Evolutionary conservation across 2,329 filamentous ascomycete species (phyloP).

Genomic region (Hirsutella rhossiliensis): DNA sequence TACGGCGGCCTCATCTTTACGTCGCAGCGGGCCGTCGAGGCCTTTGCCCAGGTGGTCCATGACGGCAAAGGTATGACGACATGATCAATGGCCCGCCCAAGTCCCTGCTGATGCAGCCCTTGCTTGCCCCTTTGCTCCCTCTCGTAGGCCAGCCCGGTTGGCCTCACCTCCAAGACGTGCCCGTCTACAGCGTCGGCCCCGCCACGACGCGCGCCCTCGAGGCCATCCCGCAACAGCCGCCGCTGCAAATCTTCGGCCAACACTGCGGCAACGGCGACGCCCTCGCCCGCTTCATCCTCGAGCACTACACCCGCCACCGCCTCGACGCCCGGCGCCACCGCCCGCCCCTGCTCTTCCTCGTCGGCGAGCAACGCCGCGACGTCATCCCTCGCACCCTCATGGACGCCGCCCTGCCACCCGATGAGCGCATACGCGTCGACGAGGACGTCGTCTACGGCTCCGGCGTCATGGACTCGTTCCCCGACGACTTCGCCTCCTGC

Average conservation of each 20-base stretch:
- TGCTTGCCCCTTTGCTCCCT: not conserved
- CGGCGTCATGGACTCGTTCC: slow-evolving; percentile 68
- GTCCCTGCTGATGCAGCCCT: too few species aligned
- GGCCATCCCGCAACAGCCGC: slow-evolving; percentile 35
- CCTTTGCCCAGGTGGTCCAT: slow-evolving; percentile 52
- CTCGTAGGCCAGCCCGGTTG: slow-evolving; percentile 17
- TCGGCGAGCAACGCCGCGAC: slow-evolving; percentile 81
- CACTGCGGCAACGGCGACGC: slow-evolving; percentile 78
- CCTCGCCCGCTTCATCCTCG: slow-evolving; percentile 65
- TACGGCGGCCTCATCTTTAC: slow-evolving; percentile 79
- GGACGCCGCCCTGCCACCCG: slow-evolving; percentile 34
- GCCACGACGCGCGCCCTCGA: slow-evolving; percentile 65
- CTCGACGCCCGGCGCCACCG: slow-evolving; percentile 34
- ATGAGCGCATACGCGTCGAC: slow-evolving; percentile 51
- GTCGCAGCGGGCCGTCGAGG: slow-evolving; percentile 73
- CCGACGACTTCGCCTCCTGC: slow-evolving; percentile 45
- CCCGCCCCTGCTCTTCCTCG: slow-evolving; percentile 68
- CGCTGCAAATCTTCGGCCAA: slow-evolving; percentile 58
- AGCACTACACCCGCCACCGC: slow-evolving; percentile 52
- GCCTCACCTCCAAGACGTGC: slow-evolving; percentile 43
- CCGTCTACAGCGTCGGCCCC: slow-evolving; percentile 68
- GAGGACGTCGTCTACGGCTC: slow-evolving; percentile 85
- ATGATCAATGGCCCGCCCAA: not conserved
- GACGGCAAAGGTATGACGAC: slow-evolving; percentile 26
- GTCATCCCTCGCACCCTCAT: slow-evolving; percentile 77